A percentile compares a stretch with the other conserved stretches of the same genome.
phyloP scores from a whole-genome alignment of 257 asterid genomes.

The Solanum ossicruentum region DNA sequence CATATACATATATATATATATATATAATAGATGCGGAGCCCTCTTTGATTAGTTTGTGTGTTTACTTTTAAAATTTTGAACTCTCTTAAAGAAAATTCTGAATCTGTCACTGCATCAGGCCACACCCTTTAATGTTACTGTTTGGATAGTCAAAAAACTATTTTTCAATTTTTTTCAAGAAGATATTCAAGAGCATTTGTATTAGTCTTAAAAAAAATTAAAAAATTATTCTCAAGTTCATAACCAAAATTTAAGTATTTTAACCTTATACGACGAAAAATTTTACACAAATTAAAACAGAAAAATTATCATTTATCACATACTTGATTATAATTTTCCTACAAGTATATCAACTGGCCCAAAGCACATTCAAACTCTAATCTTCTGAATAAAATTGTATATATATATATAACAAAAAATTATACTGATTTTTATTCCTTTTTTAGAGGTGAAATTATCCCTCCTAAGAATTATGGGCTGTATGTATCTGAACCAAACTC shows the following conservation, averaged over 20 bases:
- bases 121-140: background rate
- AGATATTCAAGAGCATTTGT: too few species aligned
- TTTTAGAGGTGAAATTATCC: background rate
- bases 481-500: background rate
- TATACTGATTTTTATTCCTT: background rate
- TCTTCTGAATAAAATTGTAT: background rate
- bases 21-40: too few species aligned
- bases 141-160: background rate
- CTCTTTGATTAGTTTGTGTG: too few species aligned
- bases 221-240: too few species aligned
- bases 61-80: too few species aligned
- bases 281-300: background rate
- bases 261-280: too few species aligned
- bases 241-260: too few species aligned
- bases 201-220: too few species aligned
- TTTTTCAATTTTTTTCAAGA: too few species aligned
- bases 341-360: background rate
- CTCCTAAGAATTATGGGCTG: background rate
- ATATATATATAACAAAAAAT: background rate
- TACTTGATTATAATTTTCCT: background rate
- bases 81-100: too few species aligned
- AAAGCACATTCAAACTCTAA: background rate
- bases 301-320: background rate
- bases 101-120: too few species aligned
- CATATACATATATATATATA: too few species aligned